Base-by-base conservation (phyloP, 306 rosid genomes). In the Notholithocarpus densiflorus region DNA sequence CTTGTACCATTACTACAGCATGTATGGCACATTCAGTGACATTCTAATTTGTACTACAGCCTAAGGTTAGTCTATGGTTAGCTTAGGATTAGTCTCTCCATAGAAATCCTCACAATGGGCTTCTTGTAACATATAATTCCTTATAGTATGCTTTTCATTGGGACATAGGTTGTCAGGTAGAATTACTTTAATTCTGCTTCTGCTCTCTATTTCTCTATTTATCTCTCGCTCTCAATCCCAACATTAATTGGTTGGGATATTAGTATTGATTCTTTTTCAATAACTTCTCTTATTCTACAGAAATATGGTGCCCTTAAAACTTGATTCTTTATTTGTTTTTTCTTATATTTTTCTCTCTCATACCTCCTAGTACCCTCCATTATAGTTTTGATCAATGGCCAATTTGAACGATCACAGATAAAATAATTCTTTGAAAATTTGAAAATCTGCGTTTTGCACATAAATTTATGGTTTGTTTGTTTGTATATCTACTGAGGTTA, bases 401-500 rank as follows among this genome's bases (percentile, higher is more conserved):
- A 13, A 4, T n/a, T 76, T 34, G 17, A 65, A 8, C 11, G 29
- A 68, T 19, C 60, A 40, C 18, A 19, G 1, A n/a, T 71, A 19
- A 24, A 68, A 19, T 43, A 34, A 45, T 57, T 51, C 20, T 56
- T 34, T 40, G 27, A 68, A 27, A 29, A n/a, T 20, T 34, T 21
- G 23, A 40, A 6, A 57, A 51, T 66, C 24, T 17, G 12, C 18
- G 21, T 54, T 65, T 56, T 59, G 71, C 56, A 40, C 45, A 57
- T 10, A 8, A 61, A 73, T 29, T 24, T 45, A 17, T 51, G 29
- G 14, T 72, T 62, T 27, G 29, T 23, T 66, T 56, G 62, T 60
- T 75, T 70, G 37, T 75, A 78, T 82, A 77, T 88, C 89, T 88
- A 73, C 87, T 78, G 64, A 69, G 73, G 45, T 72, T 82, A 56